Base-by-base conservation (phyloP, 441 rosid genomes). In the Dalechampia spathulata region DNA sequence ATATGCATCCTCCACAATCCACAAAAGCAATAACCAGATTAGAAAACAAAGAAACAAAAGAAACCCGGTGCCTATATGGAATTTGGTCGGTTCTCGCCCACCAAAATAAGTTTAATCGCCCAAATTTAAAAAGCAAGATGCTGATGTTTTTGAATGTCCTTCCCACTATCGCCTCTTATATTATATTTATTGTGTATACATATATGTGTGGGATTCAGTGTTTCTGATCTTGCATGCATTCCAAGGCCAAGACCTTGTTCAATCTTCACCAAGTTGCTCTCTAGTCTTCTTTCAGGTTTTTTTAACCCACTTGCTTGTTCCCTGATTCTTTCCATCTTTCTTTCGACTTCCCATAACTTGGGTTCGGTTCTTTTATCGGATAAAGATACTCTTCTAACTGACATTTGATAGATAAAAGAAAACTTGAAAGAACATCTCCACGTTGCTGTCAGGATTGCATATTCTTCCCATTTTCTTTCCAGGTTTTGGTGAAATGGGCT, bases 1-100 rank as follows among this genome's bases (percentile, higher is more conserved):
- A 64, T 69, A 70, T 51, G 68, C 70, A 64, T 63, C 53, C 74
- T 71, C 81, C 79, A 73, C 75, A 68, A 43, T 64, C 78, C n/a
- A n/a, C n/a, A n/a, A n/a, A n/a, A n/a, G n/a, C n/a, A n/a, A n/a
- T n/a, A n/a, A n/a, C n/a, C n/a, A n/a, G n/a, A 52, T 64, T n/a
- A 14, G 2, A n/a, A 25, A 36, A 65, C 45, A 52, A 60, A 60
- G 53, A 49, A 63, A 62, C 6, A 65, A 60, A 27, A 48, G 49
- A 25, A 14, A 7, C 58, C 60, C 70, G 60, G 39, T 46, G 55
- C 44, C 57, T 59, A 30, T 1, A 49, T 49, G 72, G 52, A 58
- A 65, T 49, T 19, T 59, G 77, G 74, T 62, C 72, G 70, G 72
- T 71, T 71, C 65, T 57, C 68, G 65, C 72, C 83, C 43, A 61